Conservation (phyloP, 345 rosid species). For the Eucalyptus sideroxylon region DNA sequence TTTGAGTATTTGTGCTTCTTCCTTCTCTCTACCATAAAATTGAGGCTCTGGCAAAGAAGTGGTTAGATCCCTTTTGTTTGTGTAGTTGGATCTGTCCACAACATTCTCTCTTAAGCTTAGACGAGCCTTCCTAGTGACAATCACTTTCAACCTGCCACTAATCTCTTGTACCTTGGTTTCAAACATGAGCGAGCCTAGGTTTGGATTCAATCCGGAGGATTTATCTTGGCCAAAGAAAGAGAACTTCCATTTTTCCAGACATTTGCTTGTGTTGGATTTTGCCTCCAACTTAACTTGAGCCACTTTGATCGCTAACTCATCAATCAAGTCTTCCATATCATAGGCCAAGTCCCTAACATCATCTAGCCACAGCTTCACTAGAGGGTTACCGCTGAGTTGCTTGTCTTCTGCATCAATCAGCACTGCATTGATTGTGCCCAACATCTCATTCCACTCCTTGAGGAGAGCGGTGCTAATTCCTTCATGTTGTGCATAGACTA, state of each 20-base stretch:
- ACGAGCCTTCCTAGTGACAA: neutral
- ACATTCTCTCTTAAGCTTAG: neutral
- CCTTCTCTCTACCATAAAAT: no score
- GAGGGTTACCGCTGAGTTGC: neutral
- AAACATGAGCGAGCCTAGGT: rapidly evolving
- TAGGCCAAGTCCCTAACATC: neutral
- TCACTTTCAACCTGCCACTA: neutral
- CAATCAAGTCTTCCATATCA: neutral
- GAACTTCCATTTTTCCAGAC: neutral
- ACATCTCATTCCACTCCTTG: neutral
- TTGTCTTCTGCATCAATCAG: neutral
- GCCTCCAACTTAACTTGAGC: neutral
- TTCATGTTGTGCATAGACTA: neutral
- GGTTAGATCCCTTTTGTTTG: no score
- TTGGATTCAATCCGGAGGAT: rapidly evolving
- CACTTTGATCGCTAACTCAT: rapidly evolving
- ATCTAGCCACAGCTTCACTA: neutral
- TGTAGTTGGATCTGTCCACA: no score
- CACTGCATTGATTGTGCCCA: neutral
- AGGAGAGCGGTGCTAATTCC: neutral
- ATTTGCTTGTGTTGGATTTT: neutral
- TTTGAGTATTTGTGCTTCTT: no score
- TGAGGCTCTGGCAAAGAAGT: no score
- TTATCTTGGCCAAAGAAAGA: neutral
- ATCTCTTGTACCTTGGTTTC: neutral